Evolutionary conservation across 306 rosid genomes (phyloP), one percentile per base, ranked within the genome.

Genomic region (Canavalia gladiata): DNA sequence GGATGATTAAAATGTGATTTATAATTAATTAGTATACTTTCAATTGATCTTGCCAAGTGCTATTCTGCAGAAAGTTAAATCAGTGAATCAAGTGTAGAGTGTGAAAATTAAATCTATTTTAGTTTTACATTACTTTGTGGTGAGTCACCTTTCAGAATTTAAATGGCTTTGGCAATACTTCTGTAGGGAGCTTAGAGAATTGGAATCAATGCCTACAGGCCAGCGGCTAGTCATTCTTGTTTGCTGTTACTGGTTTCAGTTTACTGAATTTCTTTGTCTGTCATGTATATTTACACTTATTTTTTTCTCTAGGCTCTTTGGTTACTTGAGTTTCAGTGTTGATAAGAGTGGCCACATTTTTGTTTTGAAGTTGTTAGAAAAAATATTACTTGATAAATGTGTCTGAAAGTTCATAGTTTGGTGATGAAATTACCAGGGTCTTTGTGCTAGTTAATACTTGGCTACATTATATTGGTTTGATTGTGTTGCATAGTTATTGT

Each of bases 101-200:
- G 25, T 18, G 25, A 18, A 18, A 18, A 18, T 18, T 18, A 18
- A 56, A 45, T 74, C n/a, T 35, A 37, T 57, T 67, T 46, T 29
- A 46, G 50, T 47, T 75, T 75, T 63, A 77, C 72, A 67, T 77
- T 50, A 50, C 73, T 63, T 50, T 37, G 18, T 77, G 64, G 33
- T 49, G 80, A 30, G 64, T 37, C 45, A 25, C 41, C 52, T 50
- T 77, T 77, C 42, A 37, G 54, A 75, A 60, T 13, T 30, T 75
- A 59, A 62, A 76, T 60, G 46, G 37, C 35, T 34, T 13, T 62
- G 60, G 71, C 47, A 60, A 62, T 76, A 46, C 72, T 33, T 47
- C 28, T 10, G 33, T n/a, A 25, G 80, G 33, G 25, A 30, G 33
- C 60, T 18, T 60, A 47, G 37, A 62, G 49, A 60, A 46, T 13